Base-by-base conservation (phyloP, 176 grass and related monocot species). In the Triticum urartu region DNA sequence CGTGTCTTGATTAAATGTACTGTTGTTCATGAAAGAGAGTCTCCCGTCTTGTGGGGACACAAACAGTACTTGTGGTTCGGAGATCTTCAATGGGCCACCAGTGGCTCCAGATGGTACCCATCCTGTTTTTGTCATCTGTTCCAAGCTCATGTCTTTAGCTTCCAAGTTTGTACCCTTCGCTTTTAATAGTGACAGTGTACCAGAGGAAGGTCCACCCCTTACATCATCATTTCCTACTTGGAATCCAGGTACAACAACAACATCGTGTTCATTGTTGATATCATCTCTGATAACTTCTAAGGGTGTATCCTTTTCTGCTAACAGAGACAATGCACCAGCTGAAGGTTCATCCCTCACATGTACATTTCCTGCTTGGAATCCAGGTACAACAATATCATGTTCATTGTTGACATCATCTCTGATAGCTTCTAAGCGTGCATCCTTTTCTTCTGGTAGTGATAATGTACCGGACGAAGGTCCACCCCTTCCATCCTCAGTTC, bases 21-120 rank as follows among this genome's bases (percentile, higher is more conserved):
- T 60, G 67, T 84, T 89, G 30, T 78, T 84, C 85, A 79, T 52
- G 68, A 89, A 92, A 81, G 84, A 88, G 63, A 94, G 72, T 78
- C 83, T 88, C 85, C 91, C 86, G 8, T 89, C 87, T 56, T 81
- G 61, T 7, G 93, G 95, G 56, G 88, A 92, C 67, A 95, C 72
- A 80, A 90, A 87, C 17, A 93, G 70, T 12, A 85, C 64, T 78
- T 85, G 89, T n/a, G 89, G 93, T 58, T 93, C 89, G 7, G 88
- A 20, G 15, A 81, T 63, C 73, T 9, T 32, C 81, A 68, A 61
- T 1, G 33, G 8, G 3, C 35, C 72, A 21, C 63, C 87, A 10
- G 71, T 58, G 66, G 70, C 52, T 81, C 69, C 81, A 87, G 81
- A 81, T 77, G 83, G 45, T 56, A 81, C 80, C 66, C 30, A 24